Evolutionary conservation across 768 basidiomycete species (phyloP).

Genomic region (Kwoniella mangroviensis): DNA sequence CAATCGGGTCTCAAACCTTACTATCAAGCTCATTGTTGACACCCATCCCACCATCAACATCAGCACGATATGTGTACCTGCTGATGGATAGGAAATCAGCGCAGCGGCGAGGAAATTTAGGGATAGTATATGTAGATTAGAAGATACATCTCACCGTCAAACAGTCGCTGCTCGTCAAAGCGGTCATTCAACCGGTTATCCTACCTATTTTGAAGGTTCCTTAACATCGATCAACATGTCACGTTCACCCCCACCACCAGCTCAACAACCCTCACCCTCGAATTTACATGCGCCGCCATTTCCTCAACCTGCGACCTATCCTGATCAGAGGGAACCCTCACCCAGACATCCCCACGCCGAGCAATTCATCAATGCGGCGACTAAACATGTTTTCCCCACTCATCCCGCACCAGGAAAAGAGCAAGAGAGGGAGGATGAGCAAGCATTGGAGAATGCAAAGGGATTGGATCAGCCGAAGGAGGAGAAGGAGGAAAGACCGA

Average conservation of each 20-base stretch:
- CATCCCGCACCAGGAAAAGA: conserved; percentile 22
- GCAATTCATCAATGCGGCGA: conserved; percentile 42
- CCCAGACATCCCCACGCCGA: conserved; percentile 39
- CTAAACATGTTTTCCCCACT: conserved; percentile 41
- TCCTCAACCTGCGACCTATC: conserved; percentile 11
- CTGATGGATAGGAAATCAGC: neutral
- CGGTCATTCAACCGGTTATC: neutral
- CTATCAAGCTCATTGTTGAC: neutral
- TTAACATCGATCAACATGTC: neutral
- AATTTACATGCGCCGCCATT: conserved; percentile 15
- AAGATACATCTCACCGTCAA: neutral
- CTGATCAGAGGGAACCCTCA: conserved; percentile 1
- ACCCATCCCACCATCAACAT: conserved; percentile 1
- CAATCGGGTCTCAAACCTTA: neutral
- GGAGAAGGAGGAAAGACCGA: conserved; percentile 39
- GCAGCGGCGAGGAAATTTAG: neutral
- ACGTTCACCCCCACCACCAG: neutral
- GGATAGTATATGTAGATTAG: neutral
- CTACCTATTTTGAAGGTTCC: neutral
- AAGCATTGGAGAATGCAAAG: neutral
- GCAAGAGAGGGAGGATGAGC: conserved; percentile 3
- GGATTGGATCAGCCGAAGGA: conserved; percentile 10
- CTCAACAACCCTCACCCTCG: neutral
- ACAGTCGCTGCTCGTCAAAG: neutral
- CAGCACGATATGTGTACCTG: neutral